Conservation (phyloP, 2,329 filamentous ascomycete genomes). For the Neofusicoccum kwambonambiense region DNA sequence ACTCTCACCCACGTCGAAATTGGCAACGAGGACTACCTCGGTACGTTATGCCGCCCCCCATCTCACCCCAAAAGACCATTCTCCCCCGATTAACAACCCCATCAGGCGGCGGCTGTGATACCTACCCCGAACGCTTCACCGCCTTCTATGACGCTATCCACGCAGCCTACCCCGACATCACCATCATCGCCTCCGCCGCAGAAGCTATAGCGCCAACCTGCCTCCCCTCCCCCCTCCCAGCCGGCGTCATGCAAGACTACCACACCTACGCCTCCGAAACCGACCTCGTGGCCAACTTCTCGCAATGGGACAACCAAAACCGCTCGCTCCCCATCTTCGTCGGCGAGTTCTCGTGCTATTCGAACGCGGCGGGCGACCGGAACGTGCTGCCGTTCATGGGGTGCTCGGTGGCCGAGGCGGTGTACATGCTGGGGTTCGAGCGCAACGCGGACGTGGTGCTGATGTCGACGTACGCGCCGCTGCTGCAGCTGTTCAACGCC, state of each 20-base stretch:
- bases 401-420: slow-evolving; percentile 62
- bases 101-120: slow-evolving; percentile 36
- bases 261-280: slow-evolving; percentile 40
- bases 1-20: slow-evolving; percentile 62
- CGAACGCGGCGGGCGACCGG: background rate
- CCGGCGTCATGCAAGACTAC: slow-evolving; percentile 47
- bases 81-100: too few species aligned
- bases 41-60: too few species aligned
- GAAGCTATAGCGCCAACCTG: slow-evolving; percentile 21
- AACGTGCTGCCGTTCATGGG: background rate
- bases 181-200: slow-evolving; percentile 52
- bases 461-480: slow-evolving; percentile 9
- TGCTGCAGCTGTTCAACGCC: slow-evolving; percentile 15
- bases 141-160: slow-evolving; percentile 61
- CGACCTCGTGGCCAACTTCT: slow-evolving; percentile 52
- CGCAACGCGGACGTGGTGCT: slow-evolving; percentile 59
- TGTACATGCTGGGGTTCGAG: slow-evolving; percentile 65
- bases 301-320: slow-evolving; percentile 35
- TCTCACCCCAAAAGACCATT: too few species aligned
- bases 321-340: slow-evolving; percentile 7
- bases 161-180: slow-evolving; percentile 57
- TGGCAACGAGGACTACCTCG: slow-evolving; percentile 67
- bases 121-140: slow-evolving; percentile 54
- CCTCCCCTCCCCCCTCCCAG: slow-evolving; percentile 19
- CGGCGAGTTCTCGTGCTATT: slow-evolving; percentile 13